Evolutionary conservation across 495 filamentous ascomycete genomes (phyloP).

Genomic region (Chaetomidium leptoderma): DNA sequence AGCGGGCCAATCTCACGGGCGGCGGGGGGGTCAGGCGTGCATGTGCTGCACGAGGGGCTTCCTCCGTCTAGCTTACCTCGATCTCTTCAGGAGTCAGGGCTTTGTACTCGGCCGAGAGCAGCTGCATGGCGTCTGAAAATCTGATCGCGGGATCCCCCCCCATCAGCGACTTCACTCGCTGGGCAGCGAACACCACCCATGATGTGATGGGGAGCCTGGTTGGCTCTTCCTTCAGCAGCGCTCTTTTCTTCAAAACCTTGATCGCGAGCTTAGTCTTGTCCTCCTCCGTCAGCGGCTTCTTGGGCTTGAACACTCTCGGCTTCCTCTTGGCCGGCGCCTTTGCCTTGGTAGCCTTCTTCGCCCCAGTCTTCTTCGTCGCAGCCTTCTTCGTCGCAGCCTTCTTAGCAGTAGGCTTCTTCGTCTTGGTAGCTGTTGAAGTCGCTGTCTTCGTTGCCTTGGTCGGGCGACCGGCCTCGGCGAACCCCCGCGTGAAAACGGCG

Average conservation of each 20-base stretch:
- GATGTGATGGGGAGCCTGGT: not conserved
- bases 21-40: not conserved
- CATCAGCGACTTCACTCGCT: constrained; percentile 10
- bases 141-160: no score
- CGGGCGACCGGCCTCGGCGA: constrained; percentile 23
- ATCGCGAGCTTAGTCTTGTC: constrained; percentile 17
- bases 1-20: not conserved
- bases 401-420: constrained; percentile 15
- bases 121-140: not conserved
- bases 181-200: constrained; percentile 25
- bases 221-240: constrained; percentile 31
- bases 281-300: constrained; percentile 22
- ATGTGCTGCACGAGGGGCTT: no score
- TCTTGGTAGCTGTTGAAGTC: constrained; percentile 17
- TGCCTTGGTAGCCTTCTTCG: constrained; percentile 20
- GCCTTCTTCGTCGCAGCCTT: constrained; percentile 1
- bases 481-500: constrained; percentile 23
- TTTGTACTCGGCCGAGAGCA: constrained; percentile 22
- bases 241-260: constrained; percentile 23
- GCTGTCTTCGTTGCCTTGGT: constrained; percentile 6
- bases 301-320: constrained; percentile 17
- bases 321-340: constrained; percentile 15
- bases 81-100: constrained; percentile 26
- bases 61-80: constrained; percentile 28
- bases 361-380: not conserved